Conservation (phyloP, 306 rosid genomes). For the Oxytropis ochrocephala region DNA sequence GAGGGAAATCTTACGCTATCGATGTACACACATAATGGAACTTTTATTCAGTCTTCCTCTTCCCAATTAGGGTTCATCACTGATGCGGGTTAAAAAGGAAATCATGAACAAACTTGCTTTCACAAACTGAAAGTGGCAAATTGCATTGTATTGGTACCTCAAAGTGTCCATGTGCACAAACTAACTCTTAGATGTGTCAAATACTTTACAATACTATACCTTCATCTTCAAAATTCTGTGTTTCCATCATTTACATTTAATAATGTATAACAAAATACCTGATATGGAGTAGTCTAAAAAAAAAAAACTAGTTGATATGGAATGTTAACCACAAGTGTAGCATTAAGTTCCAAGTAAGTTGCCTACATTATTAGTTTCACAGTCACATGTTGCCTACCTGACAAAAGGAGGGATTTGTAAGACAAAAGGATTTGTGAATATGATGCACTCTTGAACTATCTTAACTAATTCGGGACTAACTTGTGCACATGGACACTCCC, state of each 20-base stretch:
- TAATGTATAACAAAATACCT: background rate
- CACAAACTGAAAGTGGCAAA: background rate
- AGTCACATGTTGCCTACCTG: background rate
- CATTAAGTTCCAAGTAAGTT: background rate
- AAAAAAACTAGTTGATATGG: background rate
- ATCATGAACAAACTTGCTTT: background rate
- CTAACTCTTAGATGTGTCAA: background rate
- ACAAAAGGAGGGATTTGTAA: background rate
- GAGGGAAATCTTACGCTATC: background rate
- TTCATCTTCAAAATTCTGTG: background rate
- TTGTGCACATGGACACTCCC: background rate
- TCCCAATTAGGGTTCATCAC: background rate
- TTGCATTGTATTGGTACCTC: background rate
- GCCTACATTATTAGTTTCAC: background rate
- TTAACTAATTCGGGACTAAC: background rate
- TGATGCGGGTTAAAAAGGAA: background rate
- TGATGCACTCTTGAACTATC: background rate
- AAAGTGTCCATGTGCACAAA: background rate
- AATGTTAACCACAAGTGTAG: background rate
- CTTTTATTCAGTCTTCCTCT: background rate
- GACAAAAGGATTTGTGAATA: background rate
- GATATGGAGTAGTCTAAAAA: no score
- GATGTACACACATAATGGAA: background rate
- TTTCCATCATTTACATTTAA: background rate
- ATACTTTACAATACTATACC: background rate